Evolutionary conservation across 2,329 filamentous ascomycete genomes (phyloP).

Genomic region (Emydomyces testavorans): DNA sequence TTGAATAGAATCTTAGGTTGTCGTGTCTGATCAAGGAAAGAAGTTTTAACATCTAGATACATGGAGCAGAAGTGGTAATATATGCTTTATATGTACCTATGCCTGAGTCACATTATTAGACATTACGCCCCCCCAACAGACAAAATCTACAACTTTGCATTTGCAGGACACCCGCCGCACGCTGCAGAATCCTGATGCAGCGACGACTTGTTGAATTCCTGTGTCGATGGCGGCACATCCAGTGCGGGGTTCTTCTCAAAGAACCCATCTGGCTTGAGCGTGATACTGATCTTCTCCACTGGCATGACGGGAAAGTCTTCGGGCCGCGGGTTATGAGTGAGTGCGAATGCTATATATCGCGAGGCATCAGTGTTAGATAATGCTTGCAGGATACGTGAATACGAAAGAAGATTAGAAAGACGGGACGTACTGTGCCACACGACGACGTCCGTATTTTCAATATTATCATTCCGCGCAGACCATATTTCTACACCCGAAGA

Average conservation of each 20-base stretch:
- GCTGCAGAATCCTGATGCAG: conserved; percentile 18
- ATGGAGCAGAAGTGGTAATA: no score
- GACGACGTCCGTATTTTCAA: conserved; percentile 37
- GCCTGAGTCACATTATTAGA: conserved; percentile 3
- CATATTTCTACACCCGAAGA: conserved; percentile 45
- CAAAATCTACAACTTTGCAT: conserved; percentile 3
- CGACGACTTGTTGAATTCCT: conserved; percentile 34
- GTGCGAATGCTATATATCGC: conserved; percentile 40
- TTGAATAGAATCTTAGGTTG: no score
- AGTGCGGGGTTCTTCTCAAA: conserved; percentile 43
- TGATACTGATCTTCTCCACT: conserved; percentile 43
- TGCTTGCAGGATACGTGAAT: conserved; percentile 5
- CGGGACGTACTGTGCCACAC: conserved; percentile 30
- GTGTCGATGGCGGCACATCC: conserved; percentile 35
- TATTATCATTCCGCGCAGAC: conserved; percentile 37
- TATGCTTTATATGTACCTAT: no score
- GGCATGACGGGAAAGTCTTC: conserved; percentile 62
- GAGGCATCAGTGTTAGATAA: no score
- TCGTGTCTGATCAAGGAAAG: no score
- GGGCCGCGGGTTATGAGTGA: conserved; percentile 53
- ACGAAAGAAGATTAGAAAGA: conserved; percentile 25
- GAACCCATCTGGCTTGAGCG: conserved; percentile 42
- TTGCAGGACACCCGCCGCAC: conserved; percentile 6
- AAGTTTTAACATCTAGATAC: no score
- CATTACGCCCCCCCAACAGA: not conserved